phyloP scores from a whole-genome alignment of 306 rosid species.

The Heteromeles arbutifolia region DNA sequence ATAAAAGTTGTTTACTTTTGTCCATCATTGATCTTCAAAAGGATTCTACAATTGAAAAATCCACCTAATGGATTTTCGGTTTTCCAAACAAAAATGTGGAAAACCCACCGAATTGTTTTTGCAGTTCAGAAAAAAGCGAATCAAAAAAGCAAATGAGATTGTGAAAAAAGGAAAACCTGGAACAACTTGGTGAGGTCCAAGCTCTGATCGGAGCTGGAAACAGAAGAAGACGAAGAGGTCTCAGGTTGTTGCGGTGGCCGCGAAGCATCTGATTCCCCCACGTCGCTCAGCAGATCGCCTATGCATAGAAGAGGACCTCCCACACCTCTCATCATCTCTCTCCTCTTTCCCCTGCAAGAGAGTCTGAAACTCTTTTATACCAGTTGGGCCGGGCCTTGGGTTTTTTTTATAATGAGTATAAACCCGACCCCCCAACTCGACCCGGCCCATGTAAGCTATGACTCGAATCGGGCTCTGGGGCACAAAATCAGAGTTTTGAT shows the following conservation, averaged over 20 bases:
- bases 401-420: too few species aligned
- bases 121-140: not conserved
- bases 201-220: slow-evolving; percentile 23
- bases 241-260: not conserved
- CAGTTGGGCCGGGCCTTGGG: not conserved
- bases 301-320: slow-evolving; percentile 89
- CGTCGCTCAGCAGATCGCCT: slow-evolving; percentile 81
- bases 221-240: slow-evolving; percentile 17
- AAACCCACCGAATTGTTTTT: not conserved
- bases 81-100: not conserved
- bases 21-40: not conserved
- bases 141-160: not conserved
- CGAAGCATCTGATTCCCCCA: slow-evolving; percentile 50
- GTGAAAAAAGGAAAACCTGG: slow-evolving; percentile 42
- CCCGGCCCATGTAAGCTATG: not conserved
- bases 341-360: not conserved
- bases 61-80: not conserved
- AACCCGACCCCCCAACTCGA: not conserved
- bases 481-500: not conserved
- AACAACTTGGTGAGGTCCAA: slow-evolving; percentile 64
- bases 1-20: not conserved
- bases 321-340: slow-evolving; percentile 52
- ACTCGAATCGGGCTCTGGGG: not conserved
- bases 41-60: too few species aligned
- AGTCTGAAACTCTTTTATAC: not conserved